Evolutionary conservation across 257 asterid genomes (phyloP).

Genomic region (Lycium barbarum): DNA sequence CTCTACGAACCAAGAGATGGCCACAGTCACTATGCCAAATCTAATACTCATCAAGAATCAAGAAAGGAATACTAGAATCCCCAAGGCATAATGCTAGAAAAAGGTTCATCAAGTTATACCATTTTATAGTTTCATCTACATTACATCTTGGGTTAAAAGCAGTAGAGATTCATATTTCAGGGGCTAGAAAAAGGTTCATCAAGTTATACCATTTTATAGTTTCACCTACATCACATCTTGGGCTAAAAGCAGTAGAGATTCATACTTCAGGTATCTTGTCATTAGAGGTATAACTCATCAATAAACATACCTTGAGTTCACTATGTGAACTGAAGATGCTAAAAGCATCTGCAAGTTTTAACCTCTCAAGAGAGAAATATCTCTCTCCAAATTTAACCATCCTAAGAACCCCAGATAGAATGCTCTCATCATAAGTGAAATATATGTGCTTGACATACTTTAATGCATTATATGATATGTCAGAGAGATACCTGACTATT

Average conservation of each 20-base stretch:
- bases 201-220: constrained; percentile 16
- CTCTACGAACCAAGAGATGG: constrained; percentile 2
- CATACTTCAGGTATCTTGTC: background rate
- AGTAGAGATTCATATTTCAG: background rate
- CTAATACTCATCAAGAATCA: constrained; percentile 15
- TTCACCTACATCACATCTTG: background rate
- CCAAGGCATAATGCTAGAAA: constrained; percentile 10
- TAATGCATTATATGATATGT: constrained; percentile 1
- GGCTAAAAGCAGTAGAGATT: background rate
- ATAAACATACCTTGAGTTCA: background rate
- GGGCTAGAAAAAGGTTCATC: background rate
- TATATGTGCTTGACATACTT: background rate
- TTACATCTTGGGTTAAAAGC: background rate
- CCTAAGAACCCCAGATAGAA: constrained; percentile 12
- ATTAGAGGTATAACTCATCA: background rate
- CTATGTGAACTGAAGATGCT: background rate
- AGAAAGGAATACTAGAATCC: constrained; percentile 1
- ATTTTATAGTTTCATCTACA: background rate
- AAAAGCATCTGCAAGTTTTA: constrained; percentile 3
- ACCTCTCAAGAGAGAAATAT: background rate
- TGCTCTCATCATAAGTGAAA: background rate
- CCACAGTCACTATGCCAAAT: background rate
- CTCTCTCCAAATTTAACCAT: background rate
- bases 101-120: constrained; percentile 21
- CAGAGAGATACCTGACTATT: background rate